A percentile compares a stretch with the other conserved stretches of the same genome.
These are phyloP conservation scores for Cordyceps fumosorosea DNA, from an alignment of 2,329 filamentous ascomycete genomes.

Conservation along the genomic window DNA sequence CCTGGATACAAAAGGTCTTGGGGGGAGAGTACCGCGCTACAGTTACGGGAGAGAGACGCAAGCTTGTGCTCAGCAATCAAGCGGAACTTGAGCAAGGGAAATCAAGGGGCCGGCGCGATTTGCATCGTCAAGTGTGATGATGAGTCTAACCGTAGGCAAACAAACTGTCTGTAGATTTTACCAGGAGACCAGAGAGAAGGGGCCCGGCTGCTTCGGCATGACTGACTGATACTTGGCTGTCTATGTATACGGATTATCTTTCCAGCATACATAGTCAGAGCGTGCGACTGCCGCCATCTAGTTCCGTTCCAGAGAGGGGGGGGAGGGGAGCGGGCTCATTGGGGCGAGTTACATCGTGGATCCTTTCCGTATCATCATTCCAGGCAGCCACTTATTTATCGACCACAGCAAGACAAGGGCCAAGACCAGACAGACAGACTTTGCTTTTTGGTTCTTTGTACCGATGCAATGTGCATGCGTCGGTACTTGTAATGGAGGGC, in stretches of 20 bases:
- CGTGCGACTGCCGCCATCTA: not conserved
- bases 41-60: no score
- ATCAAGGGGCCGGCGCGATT: no score
- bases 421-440: not conserved
- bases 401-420: not conserved
- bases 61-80: no score
- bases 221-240: not conserved
- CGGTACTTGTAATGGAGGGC: not conserved
- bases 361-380: not conserved
- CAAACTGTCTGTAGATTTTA: no score
- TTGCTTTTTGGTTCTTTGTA: no score
- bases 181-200: not conserved
- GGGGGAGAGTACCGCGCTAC: no score
- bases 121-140: no score
- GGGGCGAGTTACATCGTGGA: not conserved
- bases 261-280: not conserved
- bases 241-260: not conserved
- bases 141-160: no score
- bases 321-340: not conserved
- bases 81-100: no score
- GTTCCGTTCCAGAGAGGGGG: not conserved
- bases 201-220: not conserved
- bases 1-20: no score
- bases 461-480: not conserved
- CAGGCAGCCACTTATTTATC: conserved; percentile 3